Base-by-base conservation (phyloP, 257 asterid genomes). In the Primulina eburnea region DNA sequence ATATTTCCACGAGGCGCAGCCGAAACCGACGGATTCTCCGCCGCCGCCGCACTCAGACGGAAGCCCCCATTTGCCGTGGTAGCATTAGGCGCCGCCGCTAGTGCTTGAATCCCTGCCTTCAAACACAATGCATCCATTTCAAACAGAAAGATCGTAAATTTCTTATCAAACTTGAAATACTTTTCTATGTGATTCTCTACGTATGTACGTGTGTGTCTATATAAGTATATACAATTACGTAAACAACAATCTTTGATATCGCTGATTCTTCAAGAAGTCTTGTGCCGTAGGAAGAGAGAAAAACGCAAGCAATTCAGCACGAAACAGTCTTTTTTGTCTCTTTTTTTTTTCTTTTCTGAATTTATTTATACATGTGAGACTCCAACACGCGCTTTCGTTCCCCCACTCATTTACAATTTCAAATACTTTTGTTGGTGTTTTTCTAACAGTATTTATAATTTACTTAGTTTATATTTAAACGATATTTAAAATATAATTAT, bases 61-160 rank as follows among this genome's bases (percentile, higher is more conserved):
- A 89, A 67, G 16, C 80, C 86, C 17, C 85, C 88, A 52, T 80
- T 71, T 1, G 83, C 90, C 5, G 75, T 70, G 6, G 81, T 82
- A 17, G 86, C 67, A 79, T 83, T 79, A 77, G 92, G 89, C 72
- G 88, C 62, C 38, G 86, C 79, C 58, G 80, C 69, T 76, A 87
- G 68, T 7, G 85, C 82, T 14, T 81, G 96, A 73, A 90, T 75
- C 77, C 91, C 96, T 6, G 90, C 88, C 71, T 87, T 91, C 32
- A 91, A 76, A 77, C 89, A 88, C 71, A 91, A 52, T 75, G 83
- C 79, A 81, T 94, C 97, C 99, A 94, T 94, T 14, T 16, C 35
- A 62, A 30, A 9, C 6, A 38, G 50, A 32, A 59, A 24, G 18
- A 18, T 10, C 6, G 55, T 10, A 34, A 53, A 8, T 32, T 2